Evolutionary conservation across 148 eudicot genomes (phyloP), one percentile per base, ranked within the genome.

Genomic region (Tetragonia tetragonoides): DNA sequence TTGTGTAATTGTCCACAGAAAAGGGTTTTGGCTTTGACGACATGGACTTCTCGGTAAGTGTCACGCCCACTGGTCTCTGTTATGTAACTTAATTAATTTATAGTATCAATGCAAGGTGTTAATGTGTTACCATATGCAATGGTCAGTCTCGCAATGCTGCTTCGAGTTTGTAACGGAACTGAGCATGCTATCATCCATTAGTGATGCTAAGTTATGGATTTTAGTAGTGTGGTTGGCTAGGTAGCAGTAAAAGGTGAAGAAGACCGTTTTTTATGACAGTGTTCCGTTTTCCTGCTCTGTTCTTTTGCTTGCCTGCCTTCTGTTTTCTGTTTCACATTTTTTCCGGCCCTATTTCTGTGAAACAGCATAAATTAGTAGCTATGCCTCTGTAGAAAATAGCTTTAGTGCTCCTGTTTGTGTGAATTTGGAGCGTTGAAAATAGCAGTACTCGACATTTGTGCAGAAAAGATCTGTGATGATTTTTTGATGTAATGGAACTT

Each of bases 31-130:
- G 84, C 59, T 81, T 84, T 42, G 93, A 84, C 7, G 95, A 86
- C 84, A 66, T 90, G 73, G 93, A 90, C 70, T 87, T 92, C 53
- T 92, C 97, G 81, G 95, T 92, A 70, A 79, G 95, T 78, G 53
- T 10, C 17, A 5, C 12, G 67, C 39, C 11, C 34, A 6, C 24
- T 28, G 24, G 34, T 69, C 57, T 37, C 51, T 51, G 3, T 24
- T 7, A 44, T 76, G 47, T 37, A 66, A 40, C 37, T 3, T 14
- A 34, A 49, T 8, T n/a, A 69, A 15, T 10, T 0, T 40, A 2
- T n/a, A 37, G 18, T 51, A 51, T 49, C 20, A 70, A 38, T 47
- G 24, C 10, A 56, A 44, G 49, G 12, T 69, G 21, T 2, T 49
- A 49, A 49, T 49, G 12, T 8, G 7, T 5, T 44, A 49, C 11